These are phyloP conservation scores for Metschnikowia dekortorum DNA, from an alignment of 805 yeast genomes.

Conservation along the genomic window DNA sequence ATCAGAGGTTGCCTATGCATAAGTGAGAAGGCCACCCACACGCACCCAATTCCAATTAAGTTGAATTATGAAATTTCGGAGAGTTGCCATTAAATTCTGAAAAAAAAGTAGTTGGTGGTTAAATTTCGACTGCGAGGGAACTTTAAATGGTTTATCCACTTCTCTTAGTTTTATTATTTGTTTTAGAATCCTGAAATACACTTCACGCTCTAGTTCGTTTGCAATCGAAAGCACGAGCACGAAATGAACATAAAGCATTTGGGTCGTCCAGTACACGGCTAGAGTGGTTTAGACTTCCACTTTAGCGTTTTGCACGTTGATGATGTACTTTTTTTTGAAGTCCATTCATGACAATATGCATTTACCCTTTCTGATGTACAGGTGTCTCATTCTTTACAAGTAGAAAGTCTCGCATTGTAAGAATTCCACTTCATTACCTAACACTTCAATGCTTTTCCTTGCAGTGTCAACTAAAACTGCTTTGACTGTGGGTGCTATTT, in stretches of 20 bases:
- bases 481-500: background rate
- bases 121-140: too few relatives aligned
- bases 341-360: background rate
- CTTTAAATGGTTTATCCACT: too few relatives aligned
- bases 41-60: too few relatives aligned
- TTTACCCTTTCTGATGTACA: background rate
- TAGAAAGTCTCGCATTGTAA: background rate
- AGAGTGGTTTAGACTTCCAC: background rate
- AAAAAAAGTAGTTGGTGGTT: too few relatives aligned
- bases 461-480: background rate
- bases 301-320: background rate
- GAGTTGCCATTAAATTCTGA: too few relatives aligned
- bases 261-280: background rate
- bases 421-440: background rate
- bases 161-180: too few relatives aligned
- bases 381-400: background rate
- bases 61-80: too few relatives aligned
- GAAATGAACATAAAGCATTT: background rate
- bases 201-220: too few relatives aligned
- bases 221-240: too few relatives aligned
- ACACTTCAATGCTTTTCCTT: background rate
- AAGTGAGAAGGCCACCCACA: too few relatives aligned
- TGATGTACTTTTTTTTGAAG: background rate
- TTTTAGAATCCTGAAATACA: too few relatives aligned
- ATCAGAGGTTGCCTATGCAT: too few relatives aligned